Conservation (phyloP, 1,284 basidiomycete species). For the Malassezia psittaci region DNA sequence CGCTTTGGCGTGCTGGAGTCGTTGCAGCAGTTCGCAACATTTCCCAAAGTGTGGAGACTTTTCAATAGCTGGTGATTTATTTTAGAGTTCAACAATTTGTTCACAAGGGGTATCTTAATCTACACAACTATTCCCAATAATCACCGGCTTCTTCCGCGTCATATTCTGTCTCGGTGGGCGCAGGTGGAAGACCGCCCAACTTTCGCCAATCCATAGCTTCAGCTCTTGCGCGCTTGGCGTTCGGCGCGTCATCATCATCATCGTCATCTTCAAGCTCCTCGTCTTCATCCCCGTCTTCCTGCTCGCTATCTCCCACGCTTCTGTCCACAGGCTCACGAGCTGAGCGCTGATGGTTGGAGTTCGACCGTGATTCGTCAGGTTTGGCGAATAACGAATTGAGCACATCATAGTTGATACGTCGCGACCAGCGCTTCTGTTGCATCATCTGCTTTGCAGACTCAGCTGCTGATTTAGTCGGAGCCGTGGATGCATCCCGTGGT, state of each 20-base stretch:
- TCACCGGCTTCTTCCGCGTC: background rate
- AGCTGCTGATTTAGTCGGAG: constrained; percentile 37
- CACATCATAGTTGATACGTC: constrained; percentile 46
- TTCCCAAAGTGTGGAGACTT: no score
- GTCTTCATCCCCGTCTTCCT: background rate
- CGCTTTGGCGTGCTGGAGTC: no score
- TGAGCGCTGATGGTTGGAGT: background rate
- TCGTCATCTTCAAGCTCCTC: constrained; percentile 18
- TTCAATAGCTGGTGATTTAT: no score
- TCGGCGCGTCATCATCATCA: constrained; percentile 11
- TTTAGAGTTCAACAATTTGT: no score
- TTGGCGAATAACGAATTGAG: constrained; percentile 35
- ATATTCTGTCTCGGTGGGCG: background rate
- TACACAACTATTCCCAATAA: background rate
- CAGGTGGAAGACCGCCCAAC: background rate
- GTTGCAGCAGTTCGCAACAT: no score
- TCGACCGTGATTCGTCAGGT: background rate
- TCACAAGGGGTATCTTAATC: background rate
- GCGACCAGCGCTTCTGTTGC: constrained; percentile 39
- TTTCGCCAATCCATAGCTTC: constrained; percentile 4
- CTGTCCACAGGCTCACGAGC: constrained; percentile 7
- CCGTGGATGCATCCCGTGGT: constrained; percentile 34
- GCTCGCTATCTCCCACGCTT: no score
- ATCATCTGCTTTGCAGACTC: constrained; percentile 45
- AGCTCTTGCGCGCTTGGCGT: constrained; percentile 18